Evolutionary conservation across 2,329 filamentous ascomycete species (phyloP), one percentile per base, ranked within the genome.

Genomic region (Didymellaceae sp.): DNA sequence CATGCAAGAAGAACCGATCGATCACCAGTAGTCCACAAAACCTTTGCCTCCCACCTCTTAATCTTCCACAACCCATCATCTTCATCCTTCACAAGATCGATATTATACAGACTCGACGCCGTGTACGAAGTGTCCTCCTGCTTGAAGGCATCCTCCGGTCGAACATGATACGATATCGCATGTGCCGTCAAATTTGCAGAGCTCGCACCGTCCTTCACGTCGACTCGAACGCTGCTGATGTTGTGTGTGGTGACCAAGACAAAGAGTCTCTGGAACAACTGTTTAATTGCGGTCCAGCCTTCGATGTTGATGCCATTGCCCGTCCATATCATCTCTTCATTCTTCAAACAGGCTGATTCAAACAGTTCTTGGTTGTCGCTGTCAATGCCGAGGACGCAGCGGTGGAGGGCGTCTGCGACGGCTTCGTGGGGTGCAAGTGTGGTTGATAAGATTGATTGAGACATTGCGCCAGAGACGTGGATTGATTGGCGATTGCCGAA

Each of bases 11-110:
- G 20, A 33, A 58, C 45, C 18, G 38, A 30, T n/a, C 33, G 47
- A 48, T 65, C 57, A 2, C 62, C 62, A 21, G 52, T 59, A 26
- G 54, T 62, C 59, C 61, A 63, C 32, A 57, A 28, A 26, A 61
- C 31, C 17, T 56, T 54, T 1, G 61, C 64, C 3, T 58, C 65
- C 37, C 67, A 75, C 30, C 41, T 62, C 49, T 58, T 61, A 17
- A 67, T 65, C 57, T 55, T 66, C 61, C 59, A 66, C 42, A 61
- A 30, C 3, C 54, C 55, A 40, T 61, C 60, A 4, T 21, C 42
- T 1, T 35, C 21, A 32, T 55, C 53, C 52, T 39, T 63, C 9
- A 66, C 46, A 42, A 65, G 39, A 16, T 54, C 54, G n/a, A 67
- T 33, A 37, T 35, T 35, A 26, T 67, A 66, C 53, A 65, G 40